phyloP scores from a whole-genome alignment of 2,329 filamentous ascomycete genomes.

The Trichoderma afroharzianum region DNA sequence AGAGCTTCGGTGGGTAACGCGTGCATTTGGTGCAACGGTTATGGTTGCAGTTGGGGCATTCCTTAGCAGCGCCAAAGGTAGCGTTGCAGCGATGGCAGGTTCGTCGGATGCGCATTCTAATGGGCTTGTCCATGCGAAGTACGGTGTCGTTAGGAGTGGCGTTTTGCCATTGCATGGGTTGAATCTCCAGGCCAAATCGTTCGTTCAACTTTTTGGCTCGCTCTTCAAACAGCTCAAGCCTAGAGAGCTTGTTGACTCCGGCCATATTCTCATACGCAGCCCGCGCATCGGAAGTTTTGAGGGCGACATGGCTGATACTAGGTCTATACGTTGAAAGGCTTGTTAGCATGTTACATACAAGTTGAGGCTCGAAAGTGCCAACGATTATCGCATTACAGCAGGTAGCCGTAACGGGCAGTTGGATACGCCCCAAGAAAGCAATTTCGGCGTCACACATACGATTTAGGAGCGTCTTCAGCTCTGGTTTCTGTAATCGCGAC shows the following conservation, averaged over 20 bases:
- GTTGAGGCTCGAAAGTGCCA: background rate
- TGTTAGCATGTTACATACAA: background rate
- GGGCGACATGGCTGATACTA: background rate
- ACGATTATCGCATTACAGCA: background rate
- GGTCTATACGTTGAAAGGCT: background rate
- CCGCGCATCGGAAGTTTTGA: slow-evolving; percentile 24
- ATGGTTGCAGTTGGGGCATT: slow-evolving; percentile 76
- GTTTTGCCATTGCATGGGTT: slow-evolving; percentile 50
- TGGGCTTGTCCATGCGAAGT: slow-evolving; percentile 67
- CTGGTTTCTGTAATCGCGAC: background rate
- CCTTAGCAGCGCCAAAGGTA: slow-evolving; percentile 67
- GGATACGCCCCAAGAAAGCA: background rate
- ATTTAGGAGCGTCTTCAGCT: background rate
- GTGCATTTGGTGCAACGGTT: slow-evolving; percentile 76
- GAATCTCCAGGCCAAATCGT: slow-evolving; percentile 53
- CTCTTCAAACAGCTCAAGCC: slow-evolving; percentile 52
- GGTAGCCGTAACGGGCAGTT: background rate
- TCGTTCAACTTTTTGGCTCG: slow-evolving; percentile 54
- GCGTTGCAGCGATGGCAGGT: slow-evolving; percentile 79
- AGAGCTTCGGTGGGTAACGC: slow-evolving; percentile 66
- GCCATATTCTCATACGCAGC: slow-evolving; percentile 30
- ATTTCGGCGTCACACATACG: slow-evolving; percentile 9
- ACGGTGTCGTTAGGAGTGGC: slow-evolving; percentile 50
- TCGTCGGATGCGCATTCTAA: slow-evolving; percentile 73
- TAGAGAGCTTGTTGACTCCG: slow-evolving; percentile 42